Conservation (phyloP, 2,329 filamentous ascomycete species). For the Aspergillus piperis region DNA sequence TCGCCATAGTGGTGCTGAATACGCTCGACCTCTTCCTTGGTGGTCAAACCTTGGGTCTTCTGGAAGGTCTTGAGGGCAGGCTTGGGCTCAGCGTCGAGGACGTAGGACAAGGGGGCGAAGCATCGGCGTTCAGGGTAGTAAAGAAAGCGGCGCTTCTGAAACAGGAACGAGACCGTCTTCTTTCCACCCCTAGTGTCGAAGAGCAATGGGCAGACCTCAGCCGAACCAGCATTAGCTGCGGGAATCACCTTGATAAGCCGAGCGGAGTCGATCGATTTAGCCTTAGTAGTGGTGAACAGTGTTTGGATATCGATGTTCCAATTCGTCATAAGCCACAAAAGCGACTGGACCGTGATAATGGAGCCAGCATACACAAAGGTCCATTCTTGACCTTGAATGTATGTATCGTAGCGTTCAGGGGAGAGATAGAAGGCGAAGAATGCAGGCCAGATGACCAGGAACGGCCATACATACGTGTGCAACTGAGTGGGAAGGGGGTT, state of each 20-base stretch:
- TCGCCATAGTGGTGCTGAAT: conserved; percentile 91
- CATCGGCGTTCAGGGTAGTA: conserved; percentile 70
- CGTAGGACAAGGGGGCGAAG: conserved; percentile 82
- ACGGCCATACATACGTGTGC: conserved; percentile 92
- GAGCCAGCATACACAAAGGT: conserved; percentile 91
- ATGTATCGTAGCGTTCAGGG: conserved; percentile 79
- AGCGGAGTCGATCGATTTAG: conserved; percentile 70
- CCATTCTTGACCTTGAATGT: conserved; percentile 95
- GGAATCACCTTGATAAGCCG: conserved; percentile 91
- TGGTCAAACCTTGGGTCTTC: conserved; percentile 71
- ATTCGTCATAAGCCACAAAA: conserved; percentile 94
- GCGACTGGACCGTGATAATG: conserved; percentile 83
- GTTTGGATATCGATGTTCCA: conserved; percentile 91
- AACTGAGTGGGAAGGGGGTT: conserved; percentile 78
- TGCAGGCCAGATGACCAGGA: conserved; percentile 84
- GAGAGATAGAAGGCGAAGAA: conserved; percentile 88
- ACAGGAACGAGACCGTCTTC: conserved; percentile 81
- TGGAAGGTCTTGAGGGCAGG: conserved; percentile 78
- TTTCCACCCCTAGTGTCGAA: conserved; percentile 75
- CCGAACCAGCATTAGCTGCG: conserved; percentile 79
- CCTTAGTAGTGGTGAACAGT: conserved; percentile 75
- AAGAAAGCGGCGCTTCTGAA: conserved; percentile 96
- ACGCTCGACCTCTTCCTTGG: conserved; percentile 72
- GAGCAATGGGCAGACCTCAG: conserved; percentile 82
- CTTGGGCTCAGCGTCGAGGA: conserved; percentile 82